Evolutionary conservation across 352 stramenopile genomes (phyloP), one percentile per base, ranked within the genome.

Genomic region (Globisporangium ultimum): DNA sequence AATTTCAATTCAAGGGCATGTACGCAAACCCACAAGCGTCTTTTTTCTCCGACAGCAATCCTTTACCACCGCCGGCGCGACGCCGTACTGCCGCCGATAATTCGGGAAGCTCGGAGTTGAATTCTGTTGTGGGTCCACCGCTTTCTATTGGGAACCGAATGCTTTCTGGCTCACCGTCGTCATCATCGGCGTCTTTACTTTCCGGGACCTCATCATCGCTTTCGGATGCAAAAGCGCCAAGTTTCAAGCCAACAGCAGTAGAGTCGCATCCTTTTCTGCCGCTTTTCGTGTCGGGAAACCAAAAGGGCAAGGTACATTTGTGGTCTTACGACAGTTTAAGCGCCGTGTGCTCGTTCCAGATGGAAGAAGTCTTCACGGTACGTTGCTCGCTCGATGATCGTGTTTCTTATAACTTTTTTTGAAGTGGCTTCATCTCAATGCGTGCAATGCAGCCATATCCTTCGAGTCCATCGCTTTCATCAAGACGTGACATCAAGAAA

Each of bases 291-390:
- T 92, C 84, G 1, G 87, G 87, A 41, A 92, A 83, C 49, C 77
- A 88, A 47, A 93, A 93, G 54, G 87, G 87, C 1, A 77, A 77
- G 50, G 71, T 94, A 24, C 84, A 94, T 57, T 43, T 95, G 51
- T 95, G 84, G 87, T 90, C 84, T 0, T 95, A 84, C 60, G 87
- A 95, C 53, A 89, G 81, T 36, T 64, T 93, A 20, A 93, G 79
- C 62, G 59, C 78, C 15, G 63, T 89, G 36, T 88, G 69, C 49
- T 64, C 75, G 15, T 93, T 91, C 56, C 82, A 86, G 70, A 82
- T 68, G 13, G 77, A 80, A n/a, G 71, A 89, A 11, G 55, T 89
- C 11, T 71, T 90, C 14, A 50, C 72, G 67, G 84, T 91, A 72
- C 28, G 61, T 49, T 52, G 8, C 34, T 40, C 60, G 3, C 20